Conservation (phyloP, 495 filamentous ascomycete genomes). For the Melanomma pulvis-pyrius region DNA sequence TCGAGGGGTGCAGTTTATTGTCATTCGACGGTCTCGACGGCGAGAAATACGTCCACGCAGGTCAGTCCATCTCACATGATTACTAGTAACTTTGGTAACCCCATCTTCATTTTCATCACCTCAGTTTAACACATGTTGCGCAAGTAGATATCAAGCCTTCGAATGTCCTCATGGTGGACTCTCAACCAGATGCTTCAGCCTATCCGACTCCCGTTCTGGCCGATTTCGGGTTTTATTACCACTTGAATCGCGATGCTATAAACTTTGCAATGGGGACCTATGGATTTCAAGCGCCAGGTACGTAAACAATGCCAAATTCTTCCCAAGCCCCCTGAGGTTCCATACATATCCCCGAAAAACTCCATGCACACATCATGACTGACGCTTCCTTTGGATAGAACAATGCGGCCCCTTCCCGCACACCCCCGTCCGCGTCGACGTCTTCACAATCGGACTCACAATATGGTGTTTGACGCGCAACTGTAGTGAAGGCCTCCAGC, state of each 20-base stretch:
- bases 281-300: background rate
- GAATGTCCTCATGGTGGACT: background rate
- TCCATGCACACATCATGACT: too few relatives aligned
- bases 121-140: background rate
- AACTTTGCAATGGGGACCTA: background rate
- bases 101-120: background rate
- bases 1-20: background rate
- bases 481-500: background rate
- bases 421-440: background rate
- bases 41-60: too few relatives aligned
- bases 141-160: slow-evolving; percentile 5
- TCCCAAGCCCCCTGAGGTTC: too few relatives aligned
- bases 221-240: slow-evolving; percentile 5
- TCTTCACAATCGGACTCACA: background rate
- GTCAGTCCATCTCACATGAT: too few relatives aligned
- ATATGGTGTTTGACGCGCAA: slow-evolving; percentile 11
- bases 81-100: too few relatives aligned
- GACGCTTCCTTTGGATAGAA: too few relatives aligned
- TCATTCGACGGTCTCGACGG: too few relatives aligned
- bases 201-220: background rate
- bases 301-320: too few relatives aligned
- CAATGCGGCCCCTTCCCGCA: slow-evolving; percentile 2
- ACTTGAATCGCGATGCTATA: background rate
- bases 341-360: too few relatives aligned
- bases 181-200: background rate